A percentile compares a stretch with the other conserved stretches of the same genome.
phyloP scores from a whole-genome alignment of 768 basidiomycete species.

The Termitomyces sp. region DNA sequence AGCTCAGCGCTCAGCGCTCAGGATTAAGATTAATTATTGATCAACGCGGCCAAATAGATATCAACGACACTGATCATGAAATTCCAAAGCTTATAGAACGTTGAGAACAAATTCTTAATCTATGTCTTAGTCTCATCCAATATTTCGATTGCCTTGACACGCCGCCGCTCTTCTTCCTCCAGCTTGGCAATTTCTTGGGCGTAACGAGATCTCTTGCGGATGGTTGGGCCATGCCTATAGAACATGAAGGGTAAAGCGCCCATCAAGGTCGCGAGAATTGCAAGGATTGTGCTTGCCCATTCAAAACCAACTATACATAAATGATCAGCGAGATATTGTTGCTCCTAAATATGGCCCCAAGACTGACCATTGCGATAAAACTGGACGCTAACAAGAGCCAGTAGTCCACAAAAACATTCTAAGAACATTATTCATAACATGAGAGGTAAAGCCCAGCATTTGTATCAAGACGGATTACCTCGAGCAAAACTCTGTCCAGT shows the following conservation, averaged over 20 bases:
- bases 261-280: conserved; percentile 15
- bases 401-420: conserved; percentile 16
- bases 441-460: background rate
- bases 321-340: background rate
- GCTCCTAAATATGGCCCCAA: background rate
- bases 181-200: conserved; percentile 14
- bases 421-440: background rate
- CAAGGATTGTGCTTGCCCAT: conserved; percentile 17
- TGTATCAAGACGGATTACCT: background rate
- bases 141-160: conserved; percentile 9
- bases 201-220: conserved; percentile 14
- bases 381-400: conserved; percentile 12
- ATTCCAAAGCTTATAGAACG: too few relatives aligned
- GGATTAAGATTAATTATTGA: too few relatives aligned
- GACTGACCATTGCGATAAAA: conserved; percentile 15
- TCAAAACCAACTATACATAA: conserved; percentile 11
- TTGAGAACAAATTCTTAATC: too few relatives aligned
- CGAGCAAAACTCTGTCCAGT: conserved; percentile 19
- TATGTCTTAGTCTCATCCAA: background rate
- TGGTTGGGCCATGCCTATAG: conserved; percentile 15
- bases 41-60: background rate
- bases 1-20: too few relatives aligned
- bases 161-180: conserved; percentile 14
- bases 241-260: conserved; percentile 17
- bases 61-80: background rate